Evolutionary conservation across 2,329 filamentous ascomycete species (phyloP).

Genomic region (Ceratocystis albifundus): DNA sequence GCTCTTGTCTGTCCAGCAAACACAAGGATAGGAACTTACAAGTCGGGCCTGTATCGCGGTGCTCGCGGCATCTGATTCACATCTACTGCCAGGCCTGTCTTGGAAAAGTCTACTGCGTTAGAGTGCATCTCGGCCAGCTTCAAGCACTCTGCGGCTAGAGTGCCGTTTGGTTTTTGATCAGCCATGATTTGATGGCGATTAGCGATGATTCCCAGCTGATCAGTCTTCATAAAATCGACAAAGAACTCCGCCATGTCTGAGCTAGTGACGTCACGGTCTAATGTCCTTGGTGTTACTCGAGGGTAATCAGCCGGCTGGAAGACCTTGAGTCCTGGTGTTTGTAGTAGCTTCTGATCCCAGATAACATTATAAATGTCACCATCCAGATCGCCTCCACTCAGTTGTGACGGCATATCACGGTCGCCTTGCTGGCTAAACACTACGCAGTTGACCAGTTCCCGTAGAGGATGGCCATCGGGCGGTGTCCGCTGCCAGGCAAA

Average conservation of each 20-base stretch:
- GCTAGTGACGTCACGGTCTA: constrained; percentile 47
- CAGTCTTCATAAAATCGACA: constrained; percentile 60
- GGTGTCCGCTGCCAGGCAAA: constrained; percentile 51
- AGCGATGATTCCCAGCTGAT: constrained; percentile 55
- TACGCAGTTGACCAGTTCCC: constrained; percentile 57
- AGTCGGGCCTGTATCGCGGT: constrained; percentile 40
- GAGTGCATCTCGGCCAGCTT: constrained; percentile 54
- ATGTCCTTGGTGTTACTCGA: constrained; percentile 42
- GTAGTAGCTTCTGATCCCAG: constrained; percentile 46
- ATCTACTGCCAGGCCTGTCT: constrained; percentile 54
- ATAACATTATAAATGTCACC: constrained; percentile 75
- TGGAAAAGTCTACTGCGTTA: constrained; percentile 63
- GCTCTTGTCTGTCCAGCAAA: background rate
- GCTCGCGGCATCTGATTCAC: constrained; percentile 34
- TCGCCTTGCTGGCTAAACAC: constrained; percentile 61
- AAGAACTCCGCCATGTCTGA: constrained; percentile 72
- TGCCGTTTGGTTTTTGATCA: constrained; percentile 44
- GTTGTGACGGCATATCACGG: constrained; percentile 64
- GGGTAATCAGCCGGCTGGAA: constrained; percentile 58
- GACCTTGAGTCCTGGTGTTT: constrained; percentile 30
- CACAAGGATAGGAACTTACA: constrained; percentile 34
- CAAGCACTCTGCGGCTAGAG: constrained; percentile 40
- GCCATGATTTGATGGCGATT: constrained; percentile 52
- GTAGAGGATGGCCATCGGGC: constrained; percentile 47
- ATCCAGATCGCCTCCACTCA: constrained; percentile 74